A percentile compares a stretch with the other conserved stretches of the same genome.
phyloP scores from a whole-genome alignment of 306 rosid species.

The Hippophae rhamnoides region DNA sequence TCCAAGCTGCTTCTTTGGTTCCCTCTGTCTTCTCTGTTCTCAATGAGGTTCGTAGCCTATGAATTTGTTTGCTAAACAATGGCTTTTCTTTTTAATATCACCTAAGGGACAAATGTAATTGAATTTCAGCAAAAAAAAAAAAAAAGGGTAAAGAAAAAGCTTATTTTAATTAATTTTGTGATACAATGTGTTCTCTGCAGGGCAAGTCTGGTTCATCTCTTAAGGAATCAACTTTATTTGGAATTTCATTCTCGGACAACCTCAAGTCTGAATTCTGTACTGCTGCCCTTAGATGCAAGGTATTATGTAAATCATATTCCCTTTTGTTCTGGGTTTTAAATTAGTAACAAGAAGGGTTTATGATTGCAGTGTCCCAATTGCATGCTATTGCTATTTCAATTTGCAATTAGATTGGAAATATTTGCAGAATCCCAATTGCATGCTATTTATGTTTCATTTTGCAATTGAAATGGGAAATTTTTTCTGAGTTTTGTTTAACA shows the following conservation, averaged over 20 bases:
- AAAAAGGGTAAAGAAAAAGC: too few relatives aligned
- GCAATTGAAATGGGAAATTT: too few relatives aligned
- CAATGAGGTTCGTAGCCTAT: constrained; percentile 33
- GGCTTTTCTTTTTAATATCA: neutral
- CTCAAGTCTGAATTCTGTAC: constrained; percentile 59
- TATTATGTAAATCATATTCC: constrained; percentile 4
- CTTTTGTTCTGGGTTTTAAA: neutral
- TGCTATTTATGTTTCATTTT: too few relatives aligned
- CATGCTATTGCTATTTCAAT: too few relatives aligned
- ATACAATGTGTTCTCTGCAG: constrained; percentile 32
- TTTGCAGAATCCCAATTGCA: too few relatives aligned
- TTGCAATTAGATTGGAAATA: too few relatives aligned
- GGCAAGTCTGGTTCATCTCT: constrained; percentile 49
- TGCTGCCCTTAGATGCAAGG: constrained; percentile 76
- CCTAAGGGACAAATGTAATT: too few relatives aligned
- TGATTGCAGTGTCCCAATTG: too few relatives aligned
- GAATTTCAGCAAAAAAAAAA: too few relatives aligned
- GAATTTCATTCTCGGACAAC: constrained; percentile 59
- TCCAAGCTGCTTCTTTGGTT: constrained; percentile 46
- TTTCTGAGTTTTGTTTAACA: neutral
- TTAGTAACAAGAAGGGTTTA: too few relatives aligned
- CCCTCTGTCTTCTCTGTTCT: constrained; percentile 42
- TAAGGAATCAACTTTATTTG: constrained; percentile 71
- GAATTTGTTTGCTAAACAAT: neutral
- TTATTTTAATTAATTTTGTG: constrained; percentile 13